Base-by-base conservation (phyloP, 129 eudicot genomes). In the Cynara cardunculus region DNA sequence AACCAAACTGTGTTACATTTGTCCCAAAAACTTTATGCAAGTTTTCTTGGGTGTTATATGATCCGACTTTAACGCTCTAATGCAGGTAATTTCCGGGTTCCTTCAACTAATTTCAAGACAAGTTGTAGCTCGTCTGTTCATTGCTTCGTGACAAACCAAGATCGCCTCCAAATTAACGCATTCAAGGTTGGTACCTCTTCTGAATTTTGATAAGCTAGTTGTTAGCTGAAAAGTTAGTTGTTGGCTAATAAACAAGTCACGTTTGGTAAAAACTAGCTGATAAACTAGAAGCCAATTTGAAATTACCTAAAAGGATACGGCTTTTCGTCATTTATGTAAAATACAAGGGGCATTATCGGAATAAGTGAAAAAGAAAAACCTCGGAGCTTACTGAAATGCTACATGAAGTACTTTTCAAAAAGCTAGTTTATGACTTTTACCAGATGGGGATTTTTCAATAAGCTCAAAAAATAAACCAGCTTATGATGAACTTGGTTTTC, bases 121-220 rank as follows among this genome's bases (percentile, higher is more conserved):
- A 75, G 70, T 44, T 27, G 32, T 70, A 74, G 77, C 25, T 39
- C 22, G 39, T 74, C 13, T 74, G 69, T 68, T 69, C 61, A 44
- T 78, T 7, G 69, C 56, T 64, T 62, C 35, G 69, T 64, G 77
- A 59, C 22, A 19, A 74, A 28, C 69, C 10, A 19, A 66, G 78
- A 64, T 67, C 67, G 69, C 69, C 31, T 73, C 73, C 72, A 14
- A 39, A 39, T 27, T 25, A 25, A 41, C 65, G 81, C 65, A 44
- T 49, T 70, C 41, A 82, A 87, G 94, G 91, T 90, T 78, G 64
- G 78, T 61, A 28, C 74, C 56, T 7, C 78, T 69, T 69, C 68
- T 68, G 32, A 24, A 1, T 32, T 44, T 75, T 68, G 21, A 32
- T 75, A 41, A 49, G 62, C 18, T 49, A 14, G 62, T 1, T 56